A percentile compares a stretch with the other conserved stretches of the same genome.
Conservation (phyloP, 148 eudicot species). For the Rhododendron henanense region DNA sequence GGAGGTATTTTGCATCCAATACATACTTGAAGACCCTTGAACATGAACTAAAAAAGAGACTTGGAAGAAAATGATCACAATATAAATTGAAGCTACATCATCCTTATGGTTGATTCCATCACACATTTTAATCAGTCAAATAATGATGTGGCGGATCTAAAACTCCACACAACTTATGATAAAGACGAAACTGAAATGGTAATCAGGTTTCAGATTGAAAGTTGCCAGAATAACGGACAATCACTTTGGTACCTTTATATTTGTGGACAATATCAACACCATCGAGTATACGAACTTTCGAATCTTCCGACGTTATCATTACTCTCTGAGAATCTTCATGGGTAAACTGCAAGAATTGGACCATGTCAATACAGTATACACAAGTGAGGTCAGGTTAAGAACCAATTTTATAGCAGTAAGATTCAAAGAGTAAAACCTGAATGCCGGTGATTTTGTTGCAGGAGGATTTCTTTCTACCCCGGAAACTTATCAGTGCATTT, state of each 20-base stretch:
- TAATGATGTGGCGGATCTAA: background rate
- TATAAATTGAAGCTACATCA: background rate
- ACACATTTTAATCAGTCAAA: background rate
- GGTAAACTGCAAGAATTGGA: slow-evolving; percentile 42
- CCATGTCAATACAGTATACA: slow-evolving; percentile 12
- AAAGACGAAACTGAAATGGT: background rate
- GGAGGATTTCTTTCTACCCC: slow-evolving; percentile 38
- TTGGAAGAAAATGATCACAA: background rate
- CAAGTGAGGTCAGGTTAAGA: background rate
- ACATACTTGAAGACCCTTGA: background rate
- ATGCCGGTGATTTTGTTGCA: slow-evolving; percentile 58
- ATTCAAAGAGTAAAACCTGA: slow-evolving; percentile 46
- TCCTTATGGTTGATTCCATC: background rate
- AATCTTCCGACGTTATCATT: slow-evolving; percentile 65
- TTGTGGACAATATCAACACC: slow-evolving; percentile 51
- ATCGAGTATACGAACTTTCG: slow-evolving; percentile 61
- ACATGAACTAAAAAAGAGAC: background rate
- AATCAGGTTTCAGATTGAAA: background rate
- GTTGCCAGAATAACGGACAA: background rate
- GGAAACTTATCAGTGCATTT: slow-evolving; percentile 35
- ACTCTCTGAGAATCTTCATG: slow-evolving; percentile 40
- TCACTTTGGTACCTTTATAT: slow-evolving; percentile 47
- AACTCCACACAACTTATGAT: background rate
- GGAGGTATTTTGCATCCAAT: background rate
- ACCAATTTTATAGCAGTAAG: background rate